phyloP scores from a whole-genome alignment of 352 stramenopile species.

The Phytophthora sansomeana region DNA sequence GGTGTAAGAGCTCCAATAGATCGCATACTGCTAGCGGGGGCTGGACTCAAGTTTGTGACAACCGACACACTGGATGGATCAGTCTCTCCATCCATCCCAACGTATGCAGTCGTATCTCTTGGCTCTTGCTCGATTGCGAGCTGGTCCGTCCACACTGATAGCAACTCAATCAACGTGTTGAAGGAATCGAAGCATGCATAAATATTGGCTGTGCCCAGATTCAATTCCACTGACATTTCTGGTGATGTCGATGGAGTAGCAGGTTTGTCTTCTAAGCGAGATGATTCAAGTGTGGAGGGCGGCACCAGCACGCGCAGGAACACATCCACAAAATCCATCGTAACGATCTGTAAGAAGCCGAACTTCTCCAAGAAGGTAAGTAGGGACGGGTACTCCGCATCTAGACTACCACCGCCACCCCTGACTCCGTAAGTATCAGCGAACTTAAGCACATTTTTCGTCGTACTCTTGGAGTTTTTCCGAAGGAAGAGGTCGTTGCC shows the following conservation, averaged over 20 bases:
- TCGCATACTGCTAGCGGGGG: slow-evolving; percentile 30
- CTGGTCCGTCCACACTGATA: slow-evolving; percentile 77
- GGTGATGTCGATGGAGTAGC: slow-evolving; percentile 50
- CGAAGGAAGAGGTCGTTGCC: slow-evolving; percentile 73
- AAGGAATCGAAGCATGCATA: slow-evolving; percentile 92
- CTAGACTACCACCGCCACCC: slow-evolving; percentile 23
- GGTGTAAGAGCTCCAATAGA: slow-evolving; percentile 29
- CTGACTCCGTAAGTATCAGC: slow-evolving; percentile 26
- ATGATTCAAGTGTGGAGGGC: slow-evolving; percentile 33
- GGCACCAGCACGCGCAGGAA: slow-evolving; percentile 80
- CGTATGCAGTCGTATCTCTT: slow-evolving; percentile 78
- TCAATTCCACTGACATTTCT: slow-evolving; percentile 85
- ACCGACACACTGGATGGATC: slow-evolving; percentile 74
- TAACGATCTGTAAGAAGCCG: slow-evolving; percentile 85
- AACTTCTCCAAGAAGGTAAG: slow-evolving; percentile 85
- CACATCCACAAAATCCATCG: slow-evolving; percentile 86
- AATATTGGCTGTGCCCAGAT: slow-evolving; percentile 85
- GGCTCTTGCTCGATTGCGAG: slow-evolving; percentile 70
- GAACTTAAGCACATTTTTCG: slow-evolving; percentile 61
- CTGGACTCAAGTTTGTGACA: slow-evolving; percentile 72
- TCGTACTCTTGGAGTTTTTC: slow-evolving; percentile 21
- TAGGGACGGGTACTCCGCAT: slow-evolving; percentile 69
- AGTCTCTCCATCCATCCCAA: slow-evolving; percentile 69
- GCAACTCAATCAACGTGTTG: slow-evolving; percentile 82
- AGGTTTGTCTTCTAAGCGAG: slow-evolving; percentile 44